These are phyloP conservation scores for Entomortierella parvispora DNA, from an alignment of 192 early-diverging fungal species.

Conservation along the genomic window DNA sequence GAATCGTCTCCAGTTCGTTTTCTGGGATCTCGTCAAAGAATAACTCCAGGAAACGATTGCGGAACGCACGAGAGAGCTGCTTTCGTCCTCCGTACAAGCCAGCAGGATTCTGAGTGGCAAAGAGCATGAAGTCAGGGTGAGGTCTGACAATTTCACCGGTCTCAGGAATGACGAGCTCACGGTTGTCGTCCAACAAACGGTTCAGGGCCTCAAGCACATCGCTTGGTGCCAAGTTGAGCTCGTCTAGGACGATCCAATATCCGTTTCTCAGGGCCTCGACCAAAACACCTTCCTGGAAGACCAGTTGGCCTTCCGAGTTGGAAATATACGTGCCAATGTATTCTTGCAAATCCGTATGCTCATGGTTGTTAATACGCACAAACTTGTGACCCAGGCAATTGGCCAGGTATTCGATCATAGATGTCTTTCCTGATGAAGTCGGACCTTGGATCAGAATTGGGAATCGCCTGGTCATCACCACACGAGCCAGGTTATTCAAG, in stretches of 20 bases:
- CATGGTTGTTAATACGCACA: conserved; percentile 99
- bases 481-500: conserved; percentile 88
- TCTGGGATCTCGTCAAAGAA: conserved; percentile 98
- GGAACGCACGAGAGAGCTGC: conserved; percentile 94
- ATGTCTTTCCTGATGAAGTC: conserved; percentile 97
- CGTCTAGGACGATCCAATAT: conserved; percentile 98
- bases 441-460: conserved; percentile 99
- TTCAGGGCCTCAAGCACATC: conserved; percentile 99
- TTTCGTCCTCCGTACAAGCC: conserved; percentile 98
- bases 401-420: conserved; percentile 97
- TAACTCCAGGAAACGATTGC: conserved; percentile 96
- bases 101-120: conserved; percentile 99
- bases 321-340: conserved; percentile 95
- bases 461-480: conserved; percentile 88
- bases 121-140: conserved; percentile 96
- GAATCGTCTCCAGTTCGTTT: conserved; percentile 89
- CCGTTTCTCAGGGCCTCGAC: conserved; percentile 94
- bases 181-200: conserved; percentile 96
- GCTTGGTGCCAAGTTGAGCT: conserved; percentile 97
- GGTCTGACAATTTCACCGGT: conserved; percentile 94
- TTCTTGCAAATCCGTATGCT: conserved; percentile 98
- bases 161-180: conserved; percentile 96
- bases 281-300: conserved; percentile 96
- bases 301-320: conserved; percentile 81
- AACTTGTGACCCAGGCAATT: conserved; percentile 90